These are phyloP conservation scores for Hygrophoropsis aurantiaca DNA, from an alignment of 768 basidiomycete genomes.

Conservation along the genomic window DNA sequence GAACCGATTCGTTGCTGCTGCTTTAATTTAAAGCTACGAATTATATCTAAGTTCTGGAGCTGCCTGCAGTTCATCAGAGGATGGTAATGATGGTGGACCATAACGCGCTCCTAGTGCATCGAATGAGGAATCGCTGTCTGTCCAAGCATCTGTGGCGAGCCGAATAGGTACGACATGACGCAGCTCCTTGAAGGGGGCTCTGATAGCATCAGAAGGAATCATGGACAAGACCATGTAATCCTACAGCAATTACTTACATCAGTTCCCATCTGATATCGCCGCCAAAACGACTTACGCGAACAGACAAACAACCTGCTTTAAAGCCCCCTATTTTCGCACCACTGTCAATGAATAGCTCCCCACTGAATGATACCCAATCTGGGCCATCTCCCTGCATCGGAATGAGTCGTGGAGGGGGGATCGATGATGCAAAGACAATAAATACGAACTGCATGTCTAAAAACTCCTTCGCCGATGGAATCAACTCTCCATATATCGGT, in stretches of 20 bases:
- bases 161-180: constrained; percentile 64
- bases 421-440: neutral
- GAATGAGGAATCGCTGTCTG: constrained; percentile 31
- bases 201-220: constrained; percentile 53
- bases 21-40: neutral
- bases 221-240: constrained; percentile 66
- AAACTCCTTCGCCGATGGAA: constrained; percentile 61
- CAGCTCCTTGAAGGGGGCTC: constrained; percentile 57
- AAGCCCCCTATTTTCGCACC: constrained; percentile 60
- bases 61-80: constrained; percentile 23
- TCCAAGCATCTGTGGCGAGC: constrained; percentile 63
- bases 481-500: constrained; percentile 72
- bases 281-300: constrained; percentile 46
- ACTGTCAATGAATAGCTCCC: constrained; percentile 55
- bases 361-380: constrained; percentile 61
- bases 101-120: neutral
- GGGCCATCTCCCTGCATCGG: constrained; percentile 55
- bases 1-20: too few relatives aligned
- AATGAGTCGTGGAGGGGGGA: neutral
- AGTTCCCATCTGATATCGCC: constrained; percentile 6
- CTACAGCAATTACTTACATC: constrained; percentile 31
- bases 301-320: constrained; percentile 59
- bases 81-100: constrained; percentile 12
- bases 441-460: constrained; percentile 52
- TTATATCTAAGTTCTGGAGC: constrained; percentile 10